These are phyloP conservation scores for Tilletia walkeri DNA, from an alignment of 1,284 basidiomycete species.

Conservation along the genomic window DNA sequence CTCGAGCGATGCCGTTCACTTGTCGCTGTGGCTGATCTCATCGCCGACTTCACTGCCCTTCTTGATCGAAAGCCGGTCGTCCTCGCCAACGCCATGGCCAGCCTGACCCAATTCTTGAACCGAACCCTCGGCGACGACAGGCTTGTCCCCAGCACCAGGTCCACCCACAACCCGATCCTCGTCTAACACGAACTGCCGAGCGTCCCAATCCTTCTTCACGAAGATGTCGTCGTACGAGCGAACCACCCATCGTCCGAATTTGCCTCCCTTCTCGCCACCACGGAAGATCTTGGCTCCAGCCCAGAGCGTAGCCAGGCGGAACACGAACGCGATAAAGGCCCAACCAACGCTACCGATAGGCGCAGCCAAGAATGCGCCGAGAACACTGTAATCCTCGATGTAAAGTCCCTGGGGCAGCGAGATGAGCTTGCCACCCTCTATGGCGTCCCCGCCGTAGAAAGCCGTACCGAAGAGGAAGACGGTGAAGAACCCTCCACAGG, in stretches of 20 bases:
- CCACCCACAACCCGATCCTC: slow-evolving; percentile 1
- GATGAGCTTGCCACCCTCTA: slow-evolving; percentile 42
- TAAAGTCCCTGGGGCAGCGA: slow-evolving; percentile 52
- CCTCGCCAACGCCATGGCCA: not conserved
- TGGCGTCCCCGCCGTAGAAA: slow-evolving; percentile 45
- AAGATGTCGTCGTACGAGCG: slow-evolving; percentile 2
- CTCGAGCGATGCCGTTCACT: not conserved
- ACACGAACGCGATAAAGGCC: slow-evolving; percentile 39
- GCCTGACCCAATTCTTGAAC: slow-evolving; percentile 2
- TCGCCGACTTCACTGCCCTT: not conserved
- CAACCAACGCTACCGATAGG: slow-evolving; percentile 50
- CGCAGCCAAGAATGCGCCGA: slow-evolving; percentile 54
- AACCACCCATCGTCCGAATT: not conserved
- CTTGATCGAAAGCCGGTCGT: not conserved
- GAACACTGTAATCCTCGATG: slow-evolving; percentile 48
- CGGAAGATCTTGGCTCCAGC: slow-evolving; percentile 4
- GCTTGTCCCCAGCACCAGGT: not conserved
- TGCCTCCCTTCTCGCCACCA: not conserved
- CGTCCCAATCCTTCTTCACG: slow-evolving; percentile 8
- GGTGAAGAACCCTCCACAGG: slow-evolving; percentile 55
- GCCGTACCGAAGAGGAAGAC: slow-evolving; percentile 53
- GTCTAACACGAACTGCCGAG: not conserved
- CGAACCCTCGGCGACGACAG: no score
- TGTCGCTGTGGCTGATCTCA: not conserved
- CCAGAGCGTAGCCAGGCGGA: slow-evolving; percentile 32